phyloP scores from a whole-genome alignment of 2,329 filamentous ascomycete genomes.

The Aspergillus versicolor region DNA sequence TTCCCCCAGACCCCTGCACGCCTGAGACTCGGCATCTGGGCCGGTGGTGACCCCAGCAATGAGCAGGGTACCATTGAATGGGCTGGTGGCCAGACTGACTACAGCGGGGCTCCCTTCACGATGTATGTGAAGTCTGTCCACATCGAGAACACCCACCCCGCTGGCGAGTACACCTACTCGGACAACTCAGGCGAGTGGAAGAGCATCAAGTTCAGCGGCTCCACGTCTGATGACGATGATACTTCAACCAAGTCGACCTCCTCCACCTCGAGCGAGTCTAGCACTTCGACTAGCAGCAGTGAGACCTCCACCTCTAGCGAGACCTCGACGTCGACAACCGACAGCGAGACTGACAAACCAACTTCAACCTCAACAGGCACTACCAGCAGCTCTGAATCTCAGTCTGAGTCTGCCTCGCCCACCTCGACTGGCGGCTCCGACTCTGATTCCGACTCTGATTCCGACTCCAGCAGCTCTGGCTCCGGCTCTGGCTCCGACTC shows the following conservation, averaged over 20 bases:
- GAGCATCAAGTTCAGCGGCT: conserved; percentile 55
- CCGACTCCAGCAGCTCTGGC: conserved; percentile 6
- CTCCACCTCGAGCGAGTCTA: conserved; percentile 10
- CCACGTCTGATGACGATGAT: conserved; percentile 4
- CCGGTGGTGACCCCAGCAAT: conserved; percentile 56
- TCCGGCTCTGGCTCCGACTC: conserved; percentile 10
- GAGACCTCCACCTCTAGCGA: conserved; percentile 3
- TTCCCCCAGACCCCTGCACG: conserved; percentile 75
- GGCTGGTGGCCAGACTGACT: conserved; percentile 70
- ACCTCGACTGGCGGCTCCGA: conserved; percentile 10
- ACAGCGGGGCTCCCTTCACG: conserved; percentile 63
- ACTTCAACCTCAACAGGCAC: conserved; percentile 15
- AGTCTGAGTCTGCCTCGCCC: conserved; percentile 14
- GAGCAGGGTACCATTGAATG: conserved; percentile 58
- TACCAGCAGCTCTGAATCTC: conserved; percentile 15
- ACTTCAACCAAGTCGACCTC: conserved; percentile 14
- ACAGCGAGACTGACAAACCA: conserved; percentile 7
- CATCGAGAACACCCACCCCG: conserved; percentile 56
- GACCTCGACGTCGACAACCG: not conserved
- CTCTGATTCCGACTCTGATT: conserved; percentile 2
- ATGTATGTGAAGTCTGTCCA: conserved; percentile 69
- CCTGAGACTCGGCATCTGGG: conserved; percentile 69
- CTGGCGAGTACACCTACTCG: conserved; percentile 47
- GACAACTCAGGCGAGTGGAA: conserved; percentile 62
- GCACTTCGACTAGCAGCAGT: conserved; percentile 11